Evolutionary conservation across 2,329 filamentous ascomycete species (phyloP).

Genomic region (Aspergillus luchuensis): DNA sequence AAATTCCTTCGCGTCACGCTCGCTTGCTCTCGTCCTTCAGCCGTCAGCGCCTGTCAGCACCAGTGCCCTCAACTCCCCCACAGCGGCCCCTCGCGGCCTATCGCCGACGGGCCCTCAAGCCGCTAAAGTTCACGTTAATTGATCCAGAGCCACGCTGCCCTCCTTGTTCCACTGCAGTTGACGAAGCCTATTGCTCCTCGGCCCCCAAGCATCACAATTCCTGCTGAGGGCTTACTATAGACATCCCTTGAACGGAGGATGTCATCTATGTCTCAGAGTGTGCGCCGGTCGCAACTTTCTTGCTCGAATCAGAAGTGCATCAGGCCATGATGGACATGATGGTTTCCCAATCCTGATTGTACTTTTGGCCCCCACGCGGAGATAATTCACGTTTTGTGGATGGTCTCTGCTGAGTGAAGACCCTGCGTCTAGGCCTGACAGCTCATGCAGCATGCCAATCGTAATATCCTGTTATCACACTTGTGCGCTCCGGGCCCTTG

Average conservation of each 20-base stretch:
- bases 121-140: not conserved
- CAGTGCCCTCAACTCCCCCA: not conserved
- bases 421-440: not conserved
- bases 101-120: not conserved
- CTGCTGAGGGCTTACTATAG: not conserved
- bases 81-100: not conserved
- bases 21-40: not conserved
- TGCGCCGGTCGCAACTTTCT: not conserved
- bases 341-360: not conserved
- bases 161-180: not conserved
- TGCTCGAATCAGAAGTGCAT: not conserved
- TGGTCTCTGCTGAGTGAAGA: not conserved
- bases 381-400: not conserved
- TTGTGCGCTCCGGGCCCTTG: not conserved
- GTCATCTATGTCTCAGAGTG: not conserved
- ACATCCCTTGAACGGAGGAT: not conserved
- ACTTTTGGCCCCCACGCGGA: not conserved
- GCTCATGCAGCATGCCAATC: constrained; percentile 1
- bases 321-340: not conserved
- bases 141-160: not conserved
- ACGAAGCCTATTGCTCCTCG: not conserved
- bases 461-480: not conserved
- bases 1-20: not conserved
- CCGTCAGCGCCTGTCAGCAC: not conserved
- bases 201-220: not conserved